Conservation (phyloP, 2,329 filamentous ascomycete species). For the Thermothelomyces thermophilus region DNA sequence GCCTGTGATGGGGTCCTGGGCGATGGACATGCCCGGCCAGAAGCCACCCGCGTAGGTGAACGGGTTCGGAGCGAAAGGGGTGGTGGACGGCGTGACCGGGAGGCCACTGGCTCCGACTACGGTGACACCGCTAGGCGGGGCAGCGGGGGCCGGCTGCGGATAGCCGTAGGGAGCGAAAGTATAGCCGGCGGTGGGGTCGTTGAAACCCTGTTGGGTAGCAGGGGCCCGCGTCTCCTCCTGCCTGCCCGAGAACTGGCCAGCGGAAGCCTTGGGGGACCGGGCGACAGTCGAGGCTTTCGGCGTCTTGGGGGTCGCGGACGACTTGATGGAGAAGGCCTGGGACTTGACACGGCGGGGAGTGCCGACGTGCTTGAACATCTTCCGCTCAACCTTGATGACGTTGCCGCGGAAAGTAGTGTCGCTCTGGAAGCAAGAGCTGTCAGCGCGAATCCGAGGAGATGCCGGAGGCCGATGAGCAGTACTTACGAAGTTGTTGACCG, state of each 20-base stretch:
- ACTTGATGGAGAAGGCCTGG: constrained; percentile 7
- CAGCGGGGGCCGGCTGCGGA: not conserved
- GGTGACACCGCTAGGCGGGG: not conserved
- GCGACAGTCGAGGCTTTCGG: not conserved
- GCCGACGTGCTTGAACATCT: constrained; percentile 11
- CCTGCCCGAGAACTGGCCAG: not conserved
- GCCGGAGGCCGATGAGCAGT: not conserved
- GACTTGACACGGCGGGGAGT: constrained; percentile 15
- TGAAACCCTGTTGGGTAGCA: constrained; percentile 1
- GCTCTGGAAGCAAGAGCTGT: constrained; percentile 7
- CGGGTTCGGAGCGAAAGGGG: not conserved
- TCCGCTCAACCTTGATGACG: constrained; percentile 17
- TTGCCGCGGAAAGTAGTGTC: constrained; percentile 3
- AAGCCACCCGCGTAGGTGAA: constrained; percentile 9
- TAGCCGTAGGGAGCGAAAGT: not conserved
- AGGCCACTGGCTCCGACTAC: constrained; percentile 8
- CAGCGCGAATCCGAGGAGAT: constrained; percentile 2
- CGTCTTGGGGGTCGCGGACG: constrained; percentile 11
- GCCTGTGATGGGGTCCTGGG: constrained; percentile 12
- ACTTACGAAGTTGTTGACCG: constrained; percentile 16
- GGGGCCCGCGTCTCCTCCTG: not conserved
- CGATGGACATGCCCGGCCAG: constrained; percentile 9
- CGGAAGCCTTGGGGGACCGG: not conserved
- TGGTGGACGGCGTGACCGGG: constrained; percentile 5
- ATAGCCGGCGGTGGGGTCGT: not conserved